phyloP scores from a whole-genome alignment of 129 eudicot genomes.

The Tagetes patula region DNA sequence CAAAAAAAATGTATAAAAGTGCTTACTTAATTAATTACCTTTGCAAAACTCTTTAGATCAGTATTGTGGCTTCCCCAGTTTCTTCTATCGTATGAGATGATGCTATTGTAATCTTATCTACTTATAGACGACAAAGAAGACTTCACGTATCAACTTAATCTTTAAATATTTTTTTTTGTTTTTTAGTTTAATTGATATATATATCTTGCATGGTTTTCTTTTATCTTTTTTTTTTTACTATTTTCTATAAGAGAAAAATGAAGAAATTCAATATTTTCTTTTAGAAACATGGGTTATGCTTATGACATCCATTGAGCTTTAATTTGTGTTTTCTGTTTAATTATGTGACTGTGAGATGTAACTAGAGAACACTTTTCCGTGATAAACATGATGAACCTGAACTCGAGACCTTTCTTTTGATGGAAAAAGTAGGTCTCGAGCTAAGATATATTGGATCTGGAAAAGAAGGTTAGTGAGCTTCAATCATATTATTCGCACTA shows the following conservation, averaged over 20 bases:
- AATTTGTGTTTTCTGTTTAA: too few species aligned
- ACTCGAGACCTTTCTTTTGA: too few species aligned
- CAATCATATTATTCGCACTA: too few species aligned
- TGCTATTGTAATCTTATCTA: conserved; percentile 12
- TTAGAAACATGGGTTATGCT: too few species aligned
- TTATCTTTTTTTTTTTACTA: background rate
- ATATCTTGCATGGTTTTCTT: background rate
- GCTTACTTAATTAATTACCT: conserved; percentile 14
- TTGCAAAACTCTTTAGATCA: conserved; percentile 14
- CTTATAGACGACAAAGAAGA: conserved; percentile 32
- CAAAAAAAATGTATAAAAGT: background rate
- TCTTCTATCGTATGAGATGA: conserved; percentile 14
- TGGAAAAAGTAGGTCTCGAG: too few species aligned
- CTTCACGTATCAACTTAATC: conserved; percentile 13
- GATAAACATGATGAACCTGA: too few species aligned
- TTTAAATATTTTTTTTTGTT: background rate
- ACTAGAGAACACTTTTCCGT: too few species aligned
- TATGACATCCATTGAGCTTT: too few species aligned
- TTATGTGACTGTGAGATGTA: too few species aligned
- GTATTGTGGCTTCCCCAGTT: conserved; percentile 9
- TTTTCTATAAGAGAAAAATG: background rate
- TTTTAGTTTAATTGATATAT: background rate
- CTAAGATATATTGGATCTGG: too few species aligned
- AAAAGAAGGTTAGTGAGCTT: too few species aligned
- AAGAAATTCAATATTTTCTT: background rate